Conservation (phyloP, 345 rosid genomes). For the Syzygium jambos region DNA sequence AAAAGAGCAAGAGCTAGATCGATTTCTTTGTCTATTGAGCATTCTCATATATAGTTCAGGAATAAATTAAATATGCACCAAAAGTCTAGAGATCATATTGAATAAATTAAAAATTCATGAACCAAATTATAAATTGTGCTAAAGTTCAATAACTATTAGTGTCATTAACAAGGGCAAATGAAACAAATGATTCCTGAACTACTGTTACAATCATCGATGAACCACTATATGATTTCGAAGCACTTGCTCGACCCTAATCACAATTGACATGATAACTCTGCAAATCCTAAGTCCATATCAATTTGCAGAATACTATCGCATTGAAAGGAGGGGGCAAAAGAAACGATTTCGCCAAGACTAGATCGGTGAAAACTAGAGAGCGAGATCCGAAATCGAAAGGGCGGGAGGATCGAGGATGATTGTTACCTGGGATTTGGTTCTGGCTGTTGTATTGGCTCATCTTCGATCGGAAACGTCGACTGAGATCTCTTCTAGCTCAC, state of each 20-base stretch:
- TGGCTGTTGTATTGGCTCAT: constrained; percentile 21
- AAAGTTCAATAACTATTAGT: too few relatives aligned
- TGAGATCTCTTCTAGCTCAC: background rate
- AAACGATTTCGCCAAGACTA: background rate
- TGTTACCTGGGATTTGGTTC: constrained; percentile 15
- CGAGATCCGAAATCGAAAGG: background rate
- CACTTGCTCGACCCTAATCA: background rate
- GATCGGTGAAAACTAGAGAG: background rate
- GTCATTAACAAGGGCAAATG: background rate
- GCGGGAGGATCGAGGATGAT: background rate
- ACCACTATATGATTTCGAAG: too few relatives aligned
- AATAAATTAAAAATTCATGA: too few relatives aligned
- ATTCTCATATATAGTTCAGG: too few relatives aligned
- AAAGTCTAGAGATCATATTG: too few relatives aligned
- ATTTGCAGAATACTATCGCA: background rate
- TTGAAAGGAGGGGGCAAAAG: background rate
- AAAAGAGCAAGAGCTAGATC: background rate
- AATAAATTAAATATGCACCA: too few relatives aligned
- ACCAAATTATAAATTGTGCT: too few relatives aligned
- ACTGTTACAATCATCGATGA: background rate
- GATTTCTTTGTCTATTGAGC: background rate
- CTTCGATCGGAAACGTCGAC: background rate
- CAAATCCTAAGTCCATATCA: too few relatives aligned
- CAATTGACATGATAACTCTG: background rate
- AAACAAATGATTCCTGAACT: background rate